Base-by-base conservation (phyloP, 768 basidiomycete species). In the Leccinum obscurum region DNA sequence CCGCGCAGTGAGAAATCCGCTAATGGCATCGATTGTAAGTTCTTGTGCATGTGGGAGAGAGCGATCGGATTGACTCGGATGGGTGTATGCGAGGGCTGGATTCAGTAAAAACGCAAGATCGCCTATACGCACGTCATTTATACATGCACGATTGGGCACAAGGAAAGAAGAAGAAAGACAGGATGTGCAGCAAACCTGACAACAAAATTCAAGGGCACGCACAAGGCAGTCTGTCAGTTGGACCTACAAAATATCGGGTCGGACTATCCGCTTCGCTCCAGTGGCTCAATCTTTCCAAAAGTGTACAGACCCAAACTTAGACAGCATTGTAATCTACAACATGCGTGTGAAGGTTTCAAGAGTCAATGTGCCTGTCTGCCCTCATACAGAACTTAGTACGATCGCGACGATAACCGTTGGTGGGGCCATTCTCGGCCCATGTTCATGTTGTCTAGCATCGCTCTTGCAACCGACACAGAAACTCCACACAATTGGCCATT, bases 211-310 rank as follows among this genome's bases (percentile, higher is more conserved):
- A 44, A 44, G n/a, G 10, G 44, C 4, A 20, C 20, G 20, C 11
- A 46, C 44, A 46, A 46, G 41, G 54, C 24, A 3, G 52, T 46
- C 24, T 3, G 24, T 51, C 66, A 37, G 37, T 5, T 56, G 70
- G 65, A 71, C 70, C 69, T 56, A 71, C 69, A 63, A 61, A 58
- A 0, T 28, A 48, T 50, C 15, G 50, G 17, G 58, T 66, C 52
- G 37, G 62, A 54, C 35, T 30, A 55, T 24, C 34, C 50, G 62
- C 64, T 50, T 62, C 13, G 54, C 39, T 49, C 48, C 39, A 35
- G 15, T 1, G 61, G 61, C 54, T 35, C 61, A 46, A 55, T 17
- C 17, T 6, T 71, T 57, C 69, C 70, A 63, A 71, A 70, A 59
- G 17, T 9, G 61, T 60, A 69, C 59, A 55, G 53, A 44, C 24